Evolutionary conservation across 768 basidiomycete genomes (phyloP).

Genomic region (Naematelia encephala): DNA sequence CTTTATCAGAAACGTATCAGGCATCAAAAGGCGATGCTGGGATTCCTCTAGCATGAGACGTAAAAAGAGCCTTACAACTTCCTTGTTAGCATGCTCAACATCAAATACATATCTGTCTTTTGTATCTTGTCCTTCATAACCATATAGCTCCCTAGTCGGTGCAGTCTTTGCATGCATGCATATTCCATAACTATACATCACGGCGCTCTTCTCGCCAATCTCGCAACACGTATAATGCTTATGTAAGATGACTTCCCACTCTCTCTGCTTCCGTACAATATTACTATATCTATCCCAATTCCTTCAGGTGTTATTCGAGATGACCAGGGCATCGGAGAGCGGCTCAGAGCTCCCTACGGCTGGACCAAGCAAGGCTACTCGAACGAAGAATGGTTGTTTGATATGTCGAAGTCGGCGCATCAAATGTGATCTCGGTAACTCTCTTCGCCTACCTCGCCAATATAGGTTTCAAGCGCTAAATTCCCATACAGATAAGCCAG

Average conservation of each 20-base stretch:
- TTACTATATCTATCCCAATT: no score
- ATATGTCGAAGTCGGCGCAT: slow-evolving; percentile 18
- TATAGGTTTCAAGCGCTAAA: no score
- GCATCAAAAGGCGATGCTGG: slow-evolving; percentile 25
- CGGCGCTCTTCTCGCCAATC: not conserved
- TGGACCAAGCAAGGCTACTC: slow-evolving; percentile 1
- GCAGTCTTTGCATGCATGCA: not conserved
- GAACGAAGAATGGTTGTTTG: slow-evolving; percentile 18
- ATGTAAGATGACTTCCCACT: no score
- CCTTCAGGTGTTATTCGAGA: no score
- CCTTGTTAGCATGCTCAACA: no score
- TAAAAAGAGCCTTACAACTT: no score
- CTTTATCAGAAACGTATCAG: slow-evolving; percentile 33
- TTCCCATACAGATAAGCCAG: slow-evolving; percentile 8
- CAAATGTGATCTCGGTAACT: slow-evolving; percentile 26
- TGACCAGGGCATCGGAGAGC: no score
- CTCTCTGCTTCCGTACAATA: no score
- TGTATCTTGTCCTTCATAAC: no score
- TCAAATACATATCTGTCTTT: not conserved
- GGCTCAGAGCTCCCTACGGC: not conserved
- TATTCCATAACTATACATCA: not conserved
- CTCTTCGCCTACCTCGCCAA: not conserved
- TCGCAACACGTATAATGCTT: not conserved
- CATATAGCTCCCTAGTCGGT: no score
- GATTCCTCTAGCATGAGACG: slow-evolving; percentile 37